Evolutionary conservation across 768 basidiomycete species (phyloP).

Genomic region (Panus rudis): DNA sequence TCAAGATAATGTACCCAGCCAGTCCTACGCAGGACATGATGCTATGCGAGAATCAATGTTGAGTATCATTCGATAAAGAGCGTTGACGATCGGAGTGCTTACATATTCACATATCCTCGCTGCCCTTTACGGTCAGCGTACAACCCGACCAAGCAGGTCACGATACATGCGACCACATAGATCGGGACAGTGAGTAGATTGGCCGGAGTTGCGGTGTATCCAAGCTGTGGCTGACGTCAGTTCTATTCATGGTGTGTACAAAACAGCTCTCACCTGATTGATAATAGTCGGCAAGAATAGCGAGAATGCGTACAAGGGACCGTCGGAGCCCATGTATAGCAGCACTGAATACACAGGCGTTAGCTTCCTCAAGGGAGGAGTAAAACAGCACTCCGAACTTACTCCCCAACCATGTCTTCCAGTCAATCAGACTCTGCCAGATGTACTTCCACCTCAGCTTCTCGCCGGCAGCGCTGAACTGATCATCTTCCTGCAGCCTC

Average conservation of each 20-base stretch:
- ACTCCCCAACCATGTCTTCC: slow-evolving; percentile 62
- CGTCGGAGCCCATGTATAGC: slow-evolving; percentile 12
- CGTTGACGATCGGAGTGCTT: slow-evolving; percentile 18
- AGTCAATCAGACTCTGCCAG: slow-evolving; percentile 51
- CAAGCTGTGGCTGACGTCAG: slow-evolving; percentile 23
- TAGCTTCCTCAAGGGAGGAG: background rate
- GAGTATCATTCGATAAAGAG: background rate
- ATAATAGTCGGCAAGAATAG: slow-evolving; percentile 78
- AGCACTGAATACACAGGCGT: slow-evolving; percentile 6
- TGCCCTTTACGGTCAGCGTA: slow-evolving; percentile 53
- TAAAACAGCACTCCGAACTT: slow-evolving; percentile 8
- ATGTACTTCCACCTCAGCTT: slow-evolving; percentile 51
- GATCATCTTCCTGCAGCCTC: slow-evolving; percentile 57
- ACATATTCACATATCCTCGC: slow-evolving; percentile 63
- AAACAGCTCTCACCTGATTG: slow-evolving; percentile 40
- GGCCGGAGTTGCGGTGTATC: slow-evolving; percentile 62
- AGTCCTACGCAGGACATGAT: slow-evolving; percentile 27
- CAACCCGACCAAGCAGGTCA: slow-evolving; percentile 60
- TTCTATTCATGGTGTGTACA: slow-evolving; percentile 1
- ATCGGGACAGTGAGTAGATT: slow-evolving; percentile 76
- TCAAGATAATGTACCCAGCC: slow-evolving; percentile 65
- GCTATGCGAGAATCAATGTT: slow-evolving; percentile 8
- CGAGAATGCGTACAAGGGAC: slow-evolving; percentile 71
- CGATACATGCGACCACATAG: slow-evolving; percentile 59
- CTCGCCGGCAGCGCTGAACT: slow-evolving; percentile 72